These are phyloP conservation scores for Podospora pseudoanserina DNA, from an alignment of 495 filamentous ascomycete species.

Conservation along the genomic window DNA sequence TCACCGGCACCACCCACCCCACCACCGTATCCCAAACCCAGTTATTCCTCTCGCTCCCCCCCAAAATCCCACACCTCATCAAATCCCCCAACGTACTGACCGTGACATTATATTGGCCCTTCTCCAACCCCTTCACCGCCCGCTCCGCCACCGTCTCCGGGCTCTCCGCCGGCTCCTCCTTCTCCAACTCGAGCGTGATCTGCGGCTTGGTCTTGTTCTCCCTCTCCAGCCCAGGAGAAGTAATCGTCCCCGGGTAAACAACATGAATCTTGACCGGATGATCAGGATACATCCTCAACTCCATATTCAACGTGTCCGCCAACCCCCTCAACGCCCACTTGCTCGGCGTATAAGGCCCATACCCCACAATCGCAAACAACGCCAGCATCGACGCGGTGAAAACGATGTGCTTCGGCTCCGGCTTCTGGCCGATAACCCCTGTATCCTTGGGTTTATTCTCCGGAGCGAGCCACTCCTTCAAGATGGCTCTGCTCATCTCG, in stretches of 20 bases:
- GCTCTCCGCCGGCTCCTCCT: slow-evolving; percentile 72
- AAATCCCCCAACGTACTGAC: slow-evolving; percentile 64
- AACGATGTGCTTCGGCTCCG: slow-evolving; percentile 69
- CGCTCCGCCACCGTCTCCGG: slow-evolving; percentile 69
- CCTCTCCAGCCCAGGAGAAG: slow-evolving; percentile 65
- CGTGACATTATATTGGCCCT: slow-evolving; percentile 71
- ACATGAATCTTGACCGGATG: slow-evolving; percentile 71
- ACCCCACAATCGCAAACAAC: slow-evolving; percentile 77
- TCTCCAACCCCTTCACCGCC: slow-evolving; percentile 71
- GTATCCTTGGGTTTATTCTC: slow-evolving; percentile 16
- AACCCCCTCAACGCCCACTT: slow-evolving; percentile 84
- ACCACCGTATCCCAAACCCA: slow-evolving; percentile 60
- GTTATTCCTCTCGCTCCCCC: slow-evolving; percentile 56
- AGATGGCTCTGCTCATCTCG: slow-evolving; percentile 72
- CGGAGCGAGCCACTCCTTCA: slow-evolving; percentile 59
- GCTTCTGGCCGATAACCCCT: slow-evolving; percentile 11
- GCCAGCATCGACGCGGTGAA: slow-evolving; percentile 79
- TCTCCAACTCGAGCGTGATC: slow-evolving; percentile 77
- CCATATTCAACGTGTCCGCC: slow-evolving; percentile 76
- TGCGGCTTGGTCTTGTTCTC: slow-evolving; percentile 80
- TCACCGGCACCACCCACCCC: slow-evolving; percentile 51
- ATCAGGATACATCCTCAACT: slow-evolving; percentile 74
- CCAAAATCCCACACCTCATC: slow-evolving; percentile 60
- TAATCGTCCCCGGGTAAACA: slow-evolving; percentile 82
- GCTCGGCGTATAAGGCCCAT: slow-evolving; percentile 75